Percentiles rank a stretch among this genome's conserved stretches.
phyloP scores from a whole-genome alignment of 768 basidiomycete species.

The Jaapia argillacea region DNA sequence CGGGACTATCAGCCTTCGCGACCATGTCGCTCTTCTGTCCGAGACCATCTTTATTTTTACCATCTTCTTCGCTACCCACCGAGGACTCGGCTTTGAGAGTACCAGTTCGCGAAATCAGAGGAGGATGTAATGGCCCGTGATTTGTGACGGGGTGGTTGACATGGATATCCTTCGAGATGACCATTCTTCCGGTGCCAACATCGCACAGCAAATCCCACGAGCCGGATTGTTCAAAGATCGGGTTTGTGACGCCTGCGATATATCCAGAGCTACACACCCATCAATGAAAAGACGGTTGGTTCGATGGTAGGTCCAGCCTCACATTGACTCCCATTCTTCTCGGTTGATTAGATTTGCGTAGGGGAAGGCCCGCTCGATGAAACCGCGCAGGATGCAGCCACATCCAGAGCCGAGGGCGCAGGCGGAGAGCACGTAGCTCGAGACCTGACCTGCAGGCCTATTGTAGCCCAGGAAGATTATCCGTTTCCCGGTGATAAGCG shows the following conservation, averaged over 20 bases:
- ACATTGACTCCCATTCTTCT: slow-evolving; percentile 89
- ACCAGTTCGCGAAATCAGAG: slow-evolving; percentile 44
- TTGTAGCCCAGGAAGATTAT: slow-evolving; percentile 91
- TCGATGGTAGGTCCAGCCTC: slow-evolving; percentile 22
- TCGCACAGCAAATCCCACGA: slow-evolving; percentile 94
- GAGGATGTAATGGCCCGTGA: slow-evolving; percentile 19
- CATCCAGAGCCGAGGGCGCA: slow-evolving; percentile 91
- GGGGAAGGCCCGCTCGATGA: slow-evolving; percentile 88
- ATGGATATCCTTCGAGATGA: slow-evolving; percentile 80
- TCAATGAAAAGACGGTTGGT: neutral
- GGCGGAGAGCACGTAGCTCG: slow-evolving; percentile 86
- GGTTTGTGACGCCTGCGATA: slow-evolving; percentile 96
- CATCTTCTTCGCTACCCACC: slow-evolving; percentile 56
- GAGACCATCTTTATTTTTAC: slow-evolving; percentile 1
- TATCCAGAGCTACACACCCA: slow-evolving; percentile 60
- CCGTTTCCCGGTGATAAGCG: slow-evolving; percentile 89
- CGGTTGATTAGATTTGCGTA: slow-evolving; percentile 86
- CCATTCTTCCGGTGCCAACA: slow-evolving; percentile 77
- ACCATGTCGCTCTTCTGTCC: slow-evolving; percentile 40
- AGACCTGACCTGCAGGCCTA: slow-evolving; percentile 83
- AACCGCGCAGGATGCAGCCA: slow-evolving; percentile 73
- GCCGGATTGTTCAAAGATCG: slow-evolving; percentile 82
- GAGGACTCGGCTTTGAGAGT: slow-evolving; percentile 58
- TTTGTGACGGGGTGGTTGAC: slow-evolving; percentile 29
- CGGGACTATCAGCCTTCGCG: slow-evolving; percentile 51